These are phyloP conservation scores for Puccinia hordei DNA, from an alignment of 1,284 basidiomycete species.

Conservation along the genomic window DNA sequence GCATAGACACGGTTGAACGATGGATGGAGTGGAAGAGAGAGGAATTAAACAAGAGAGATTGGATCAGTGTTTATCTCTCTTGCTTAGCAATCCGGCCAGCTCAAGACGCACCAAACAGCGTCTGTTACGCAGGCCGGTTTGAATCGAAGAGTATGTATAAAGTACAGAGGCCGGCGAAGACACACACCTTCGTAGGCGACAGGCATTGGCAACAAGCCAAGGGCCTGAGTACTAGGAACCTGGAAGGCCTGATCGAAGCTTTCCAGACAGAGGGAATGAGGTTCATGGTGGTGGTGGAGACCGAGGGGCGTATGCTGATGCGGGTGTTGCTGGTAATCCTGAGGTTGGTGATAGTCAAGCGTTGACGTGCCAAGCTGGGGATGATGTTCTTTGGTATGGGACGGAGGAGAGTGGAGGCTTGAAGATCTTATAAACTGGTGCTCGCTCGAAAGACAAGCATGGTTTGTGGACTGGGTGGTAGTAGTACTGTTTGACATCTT, in stretches of 20 bases:
- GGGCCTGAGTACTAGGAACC: constrained; percentile 12
- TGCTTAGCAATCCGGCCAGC: constrained; percentile 17
- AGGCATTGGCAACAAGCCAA: constrained; percentile 40
- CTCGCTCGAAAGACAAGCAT: constrained; percentile 23
- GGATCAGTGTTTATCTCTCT: neutral
- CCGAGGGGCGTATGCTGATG: constrained; percentile 1
- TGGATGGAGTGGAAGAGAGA: too few relatives aligned
- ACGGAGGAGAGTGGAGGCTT: constrained; percentile 5
- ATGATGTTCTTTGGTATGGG: constrained; percentile 32
- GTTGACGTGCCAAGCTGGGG: neutral
- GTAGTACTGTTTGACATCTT: constrained; percentile 13
- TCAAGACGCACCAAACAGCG: constrained; percentile 37
- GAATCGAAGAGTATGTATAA: constrained; percentile 2
- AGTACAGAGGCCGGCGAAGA: constrained; percentile 17
- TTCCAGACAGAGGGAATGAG: constrained; percentile 11
- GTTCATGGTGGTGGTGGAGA: neutral
- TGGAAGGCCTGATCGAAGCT: constrained; percentile 26
- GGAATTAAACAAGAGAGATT: too few relatives aligned
- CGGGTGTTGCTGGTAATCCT: constrained; percentile 8
- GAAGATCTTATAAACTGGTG: constrained; percentile 10
- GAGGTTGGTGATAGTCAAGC: constrained; percentile 9
- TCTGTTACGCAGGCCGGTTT: constrained; percentile 1
- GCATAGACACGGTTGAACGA: neutral
- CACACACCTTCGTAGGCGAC: constrained; percentile 47
- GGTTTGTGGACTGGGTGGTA: constrained; percentile 27